Evolutionary conservation across 371 early-diverging fungal species (phyloP).

Genomic region (Rhizopus sp.): DNA sequence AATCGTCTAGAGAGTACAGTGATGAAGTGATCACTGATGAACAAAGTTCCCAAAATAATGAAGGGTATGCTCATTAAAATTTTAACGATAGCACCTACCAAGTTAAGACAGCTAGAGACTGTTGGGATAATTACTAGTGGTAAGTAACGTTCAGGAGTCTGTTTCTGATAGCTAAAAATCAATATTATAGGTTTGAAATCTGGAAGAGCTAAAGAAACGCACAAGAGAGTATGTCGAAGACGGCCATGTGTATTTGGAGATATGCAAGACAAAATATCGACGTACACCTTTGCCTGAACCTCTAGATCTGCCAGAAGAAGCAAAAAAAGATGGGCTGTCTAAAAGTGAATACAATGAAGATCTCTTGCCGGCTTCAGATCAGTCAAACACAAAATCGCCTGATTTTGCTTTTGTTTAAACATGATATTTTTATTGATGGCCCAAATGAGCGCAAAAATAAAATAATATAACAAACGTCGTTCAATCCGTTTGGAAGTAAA

Average conservation of each 20-base stretch:
- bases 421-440: too few species aligned
- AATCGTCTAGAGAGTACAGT: constrained; percentile 4
- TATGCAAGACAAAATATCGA: constrained; percentile 6
- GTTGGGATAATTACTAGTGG: constrained; percentile 1
- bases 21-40: constrained; percentile 1
- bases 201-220: constrained; percentile 13
- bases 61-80: constrained; percentile 7
- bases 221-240: constrained; percentile 13
- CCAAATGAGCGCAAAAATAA: too few species aligned
- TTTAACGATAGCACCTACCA: constrained; percentile 1
- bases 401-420: background rate
- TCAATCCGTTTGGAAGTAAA: too few species aligned
- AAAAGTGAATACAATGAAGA: constrained; percentile 9
- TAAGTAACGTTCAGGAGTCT: constrained; percentile 1
- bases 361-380: constrained; percentile 3
- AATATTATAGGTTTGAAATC: constrained; percentile 8
- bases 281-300: constrained; percentile 9
- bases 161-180: constrained; percentile 1
- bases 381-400: background rate
- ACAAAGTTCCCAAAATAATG: constrained; percentile 14
- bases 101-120: constrained; percentile 2
- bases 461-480: too few species aligned
- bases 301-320: constrained; percentile 11
- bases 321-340: constrained; percentile 9
- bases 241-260: constrained; percentile 9